A percentile compares a stretch with the other conserved stretches of the same genome.
Conservation (phyloP, 768 basidiomycete species). For the Amylocystis lapponica region DNA sequence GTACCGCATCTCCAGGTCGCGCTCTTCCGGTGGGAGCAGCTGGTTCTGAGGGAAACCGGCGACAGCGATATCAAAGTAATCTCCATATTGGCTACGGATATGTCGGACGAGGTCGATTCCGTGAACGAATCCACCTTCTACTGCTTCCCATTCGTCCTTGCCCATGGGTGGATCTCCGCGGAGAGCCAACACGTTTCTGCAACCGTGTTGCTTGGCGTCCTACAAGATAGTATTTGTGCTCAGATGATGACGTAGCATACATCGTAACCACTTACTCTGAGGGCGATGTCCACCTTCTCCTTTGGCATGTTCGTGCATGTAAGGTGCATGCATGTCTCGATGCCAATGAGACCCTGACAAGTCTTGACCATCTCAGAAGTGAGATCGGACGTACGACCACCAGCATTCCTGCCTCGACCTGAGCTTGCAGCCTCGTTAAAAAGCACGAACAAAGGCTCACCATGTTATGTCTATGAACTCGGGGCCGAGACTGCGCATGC, state of each 20-base stretch:
- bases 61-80: constrained; percentile 95
- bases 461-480: constrained; percentile 99
- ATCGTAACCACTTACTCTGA: constrained; percentile 52
- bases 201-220: constrained; percentile 88
- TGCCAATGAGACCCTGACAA: constrained; percentile 86
- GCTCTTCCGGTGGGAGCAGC: constrained; percentile 65
- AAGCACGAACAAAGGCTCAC: constrained; percentile 24
- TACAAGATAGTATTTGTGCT: constrained; percentile 23
- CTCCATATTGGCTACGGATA: constrained; percentile 75
- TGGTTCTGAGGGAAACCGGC: constrained; percentile 89
- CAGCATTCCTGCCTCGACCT: constrained; percentile 74
- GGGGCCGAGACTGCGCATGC: constrained; percentile 91
- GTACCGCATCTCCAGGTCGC: constrained; percentile 72
- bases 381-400: constrained; percentile 90
- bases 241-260: not conserved
- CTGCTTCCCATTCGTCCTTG: constrained; percentile 86
- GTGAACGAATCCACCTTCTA: constrained; percentile 85
- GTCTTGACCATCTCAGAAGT: constrained; percentile 93
- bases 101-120: constrained; percentile 90
- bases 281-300: constrained; percentile 89
- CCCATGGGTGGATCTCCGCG: constrained; percentile 90
- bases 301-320: constrained; percentile 99
- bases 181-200: constrained; percentile 88
- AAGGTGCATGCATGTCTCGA: constrained; percentile 98
- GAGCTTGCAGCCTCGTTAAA: not conserved